Evolutionary conservation across 78 protist species (phyloP), one percentile per base, ranked within the genome.

Genomic region (Guillardia theta): DNA sequence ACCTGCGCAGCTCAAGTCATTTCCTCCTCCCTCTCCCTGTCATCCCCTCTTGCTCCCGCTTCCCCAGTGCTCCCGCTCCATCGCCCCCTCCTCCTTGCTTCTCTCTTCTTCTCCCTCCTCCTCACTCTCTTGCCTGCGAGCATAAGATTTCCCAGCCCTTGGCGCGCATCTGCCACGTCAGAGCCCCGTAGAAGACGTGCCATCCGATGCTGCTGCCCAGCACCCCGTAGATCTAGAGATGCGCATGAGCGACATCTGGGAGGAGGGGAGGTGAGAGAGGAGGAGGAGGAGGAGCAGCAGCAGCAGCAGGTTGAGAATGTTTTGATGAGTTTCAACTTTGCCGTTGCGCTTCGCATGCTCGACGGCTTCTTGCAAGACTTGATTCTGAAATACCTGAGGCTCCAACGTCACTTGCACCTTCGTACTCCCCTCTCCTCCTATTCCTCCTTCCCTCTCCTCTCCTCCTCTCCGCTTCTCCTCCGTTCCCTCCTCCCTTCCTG

Each of bases 121-220:
- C n/a, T n/a, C n/a, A n/a, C n/a, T n/a, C n/a, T n/a, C n/a, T n/a
- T n/a, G n/a, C 83, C 83, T 70, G 83, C 41, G 83, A 70, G 83
- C 83, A 70, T 36, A 70, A 43, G 6, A 70, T 70, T 6, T 70
- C 83, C 83, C 83, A 70, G 41, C 83, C 83, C 27, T 10, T 24
- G 8, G 83, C 83, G 36, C 36, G 83, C 41, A 70, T 22, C 41
- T 24, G 45, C 83, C 83, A 70, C 41, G 83, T 22, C n/a, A 70
- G 83, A 1, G 83, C 83, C 4, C 83, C 83, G 83, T 70, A 70
- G 41, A 70, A 70, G 83, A 70, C 83, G 22, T 70, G 83, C 83
- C 83, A 70, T 3, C 83, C 83, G 33, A 70, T 70, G 83, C 83
- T 70, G 83, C 83, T 70, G 45, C 83, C 83, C 83, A 12, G 22